Base-by-base conservation (phyloP, 2,329 filamentous ascomycete species). In the Pseudogymnoascus sp. region DNA sequence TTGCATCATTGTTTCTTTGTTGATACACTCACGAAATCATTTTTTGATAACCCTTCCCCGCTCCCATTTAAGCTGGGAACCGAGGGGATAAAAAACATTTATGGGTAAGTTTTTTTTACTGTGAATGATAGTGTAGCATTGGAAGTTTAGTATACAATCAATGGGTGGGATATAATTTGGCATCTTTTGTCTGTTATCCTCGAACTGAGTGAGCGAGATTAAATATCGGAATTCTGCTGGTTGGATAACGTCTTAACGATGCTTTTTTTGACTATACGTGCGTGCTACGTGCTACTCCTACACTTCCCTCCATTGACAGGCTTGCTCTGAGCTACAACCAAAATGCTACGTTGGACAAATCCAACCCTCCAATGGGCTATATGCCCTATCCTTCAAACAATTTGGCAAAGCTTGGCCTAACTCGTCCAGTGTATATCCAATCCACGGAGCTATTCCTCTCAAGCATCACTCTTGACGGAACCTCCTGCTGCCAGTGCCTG, bases 121-220 rank as follows among this genome's bases (percentile, higher is more conserved):
- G 43, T 50, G 43, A 30, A 50, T 53, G 66, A 69, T 58, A 66
- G 57, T 38, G 20, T 47, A 43, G 60, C 50, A 37, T 18, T 41
- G 57, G 59, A 59, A 35, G 7, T 58, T 58, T 59, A 41, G 39
- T 53, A 50, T 62, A 62, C 63, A 62, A 61, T 61, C 60, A 43
- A 61, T 58, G 59, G 61, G 66, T 61, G 43, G 28, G 64, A 62
- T 64, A 63, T 64, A 61, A 63, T n/a, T 36, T 41, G 33, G 47
- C 58, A 37, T 43, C 58, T 18, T 18, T 28, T 25, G 37, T 33
- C n/a, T 53, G 47, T 33, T 33, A 33, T 33, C 9, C 25, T 33
- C 30, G 30, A n/a, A 33, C 15, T 53, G 47, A 12, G 15, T 53
- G 9, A 33, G 47, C 28, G n/a, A 33, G 47, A 28, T 20, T 53